A percentile compares a stretch with the other conserved stretches of the same genome.
phyloP scores from a whole-genome alignment of 2,329 filamentous ascomycete species.

The Lithohypha guttulata region DNA sequence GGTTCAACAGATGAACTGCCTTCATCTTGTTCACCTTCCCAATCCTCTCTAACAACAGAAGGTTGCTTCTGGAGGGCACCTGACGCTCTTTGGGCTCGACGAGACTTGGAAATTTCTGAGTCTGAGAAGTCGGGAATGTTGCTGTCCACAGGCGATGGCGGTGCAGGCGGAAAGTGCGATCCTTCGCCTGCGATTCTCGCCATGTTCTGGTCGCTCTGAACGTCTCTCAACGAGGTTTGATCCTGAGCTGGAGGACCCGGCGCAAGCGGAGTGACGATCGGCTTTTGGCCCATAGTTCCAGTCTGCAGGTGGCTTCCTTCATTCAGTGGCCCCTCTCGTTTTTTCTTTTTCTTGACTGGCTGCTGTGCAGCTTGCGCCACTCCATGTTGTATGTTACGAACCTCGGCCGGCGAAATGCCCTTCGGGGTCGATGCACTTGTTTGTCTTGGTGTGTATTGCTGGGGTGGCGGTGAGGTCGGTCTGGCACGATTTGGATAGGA shows the following conservation, averaged over 20 bases:
- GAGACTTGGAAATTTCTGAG: conserved; percentile 18
- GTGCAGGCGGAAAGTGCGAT: conserved; percentile 12
- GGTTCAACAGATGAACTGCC: conserved; percentile 12
- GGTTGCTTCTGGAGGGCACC: conserved; percentile 28
- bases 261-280: conserved; percentile 25
- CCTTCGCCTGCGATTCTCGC: conserved; percentile 8
- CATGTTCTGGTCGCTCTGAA: conserved; percentile 10
- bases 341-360: conserved; percentile 24
- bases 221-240: neutral
- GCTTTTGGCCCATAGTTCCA: conserved; percentile 20
- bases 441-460: neutral
- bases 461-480: conserved; percentile 30
- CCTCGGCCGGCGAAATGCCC: conserved; percentile 22
- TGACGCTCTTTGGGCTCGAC: conserved; percentile 21
- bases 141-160: conserved; percentile 11
- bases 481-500: conserved; percentile 35
- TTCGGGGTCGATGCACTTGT: conserved; percentile 10
- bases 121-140: conserved; percentile 23
- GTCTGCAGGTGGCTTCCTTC: conserved; percentile 24
- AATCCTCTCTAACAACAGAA: conserved; percentile 33
- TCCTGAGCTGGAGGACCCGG: conserved; percentile 19
- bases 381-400: conserved; percentile 21
- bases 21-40: conserved; percentile 29
- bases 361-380: conserved; percentile 23
- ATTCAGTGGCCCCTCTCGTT: conserved; percentile 19